Percentiles rank a stretch among this genome's conserved stretches.
Conservation (phyloP, 192 early-diverging fungal genomes). For the Coemansia sp. region DNA sequence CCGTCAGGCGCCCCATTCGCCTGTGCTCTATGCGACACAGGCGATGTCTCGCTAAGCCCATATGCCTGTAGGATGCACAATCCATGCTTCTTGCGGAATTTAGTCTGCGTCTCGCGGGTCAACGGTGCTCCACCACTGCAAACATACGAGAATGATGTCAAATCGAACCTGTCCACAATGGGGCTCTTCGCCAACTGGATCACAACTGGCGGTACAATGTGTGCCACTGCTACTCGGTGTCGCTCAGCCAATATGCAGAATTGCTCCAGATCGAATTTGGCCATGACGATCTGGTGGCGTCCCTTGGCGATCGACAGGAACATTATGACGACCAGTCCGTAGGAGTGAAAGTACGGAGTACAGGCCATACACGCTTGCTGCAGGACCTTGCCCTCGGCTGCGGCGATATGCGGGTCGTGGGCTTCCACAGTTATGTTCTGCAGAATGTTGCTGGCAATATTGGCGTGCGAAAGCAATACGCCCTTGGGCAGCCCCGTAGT, state of each 20-base stretch:
- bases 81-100: conserved; percentile 49
- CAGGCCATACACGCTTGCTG: conserved; percentile 21
- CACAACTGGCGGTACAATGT: conserved; percentile 65
- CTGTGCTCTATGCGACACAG: conserved; percentile 34
- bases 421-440: conserved; percentile 33
- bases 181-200: conserved; percentile 77
- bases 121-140: conserved; percentile 83
- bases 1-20: conserved; percentile 34
- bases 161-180: conserved; percentile 69
- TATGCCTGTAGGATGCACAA: conserved; percentile 60
- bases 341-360: conserved; percentile 75
- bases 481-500: conserved; percentile 74
- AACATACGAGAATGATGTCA: conserved; percentile 63
- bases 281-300: conserved; percentile 67
- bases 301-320: conserved; percentile 43
- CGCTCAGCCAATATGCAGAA: conserved; percentile 68
- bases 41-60: conserved; percentile 66
- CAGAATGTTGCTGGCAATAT: conserved; percentile 66
- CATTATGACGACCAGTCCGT: conserved; percentile 62
- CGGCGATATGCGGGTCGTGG: not conserved
- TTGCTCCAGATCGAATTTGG: conserved; percentile 68
- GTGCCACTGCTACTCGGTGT: conserved; percentile 65
- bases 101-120: conserved; percentile 62
- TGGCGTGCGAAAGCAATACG: conserved; percentile 76
- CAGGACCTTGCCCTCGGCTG: conserved; percentile 8